Conservation (phyloP, 73 alveolate genomes). For the Paramecium pentaurelia region DNA sequence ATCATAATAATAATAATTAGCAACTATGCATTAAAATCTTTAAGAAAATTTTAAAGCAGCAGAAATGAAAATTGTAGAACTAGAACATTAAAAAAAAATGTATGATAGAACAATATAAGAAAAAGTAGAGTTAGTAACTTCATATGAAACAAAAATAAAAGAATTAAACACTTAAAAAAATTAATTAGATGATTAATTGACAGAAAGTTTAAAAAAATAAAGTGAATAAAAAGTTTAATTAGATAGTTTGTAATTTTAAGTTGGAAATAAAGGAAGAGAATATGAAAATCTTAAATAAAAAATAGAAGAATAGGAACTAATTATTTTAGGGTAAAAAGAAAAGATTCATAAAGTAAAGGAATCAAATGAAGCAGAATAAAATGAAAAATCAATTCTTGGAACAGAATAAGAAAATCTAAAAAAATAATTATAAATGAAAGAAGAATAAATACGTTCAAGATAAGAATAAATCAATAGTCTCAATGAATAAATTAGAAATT, state of each 20-base stretch:
- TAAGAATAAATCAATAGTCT: neutral
- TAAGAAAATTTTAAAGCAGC: neutral
- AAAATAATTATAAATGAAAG: neutral
- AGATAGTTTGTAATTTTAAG: neutral
- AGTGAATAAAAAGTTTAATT: neutral
- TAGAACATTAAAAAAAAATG: neutral
- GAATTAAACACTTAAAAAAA: neutral
- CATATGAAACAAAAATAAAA: neutral
- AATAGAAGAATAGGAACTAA: neutral
- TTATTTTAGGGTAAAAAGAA: neutral
- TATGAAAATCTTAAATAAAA: neutral
- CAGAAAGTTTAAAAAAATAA: neutral
- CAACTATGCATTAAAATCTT: neutral
- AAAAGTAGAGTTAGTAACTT: neutral
- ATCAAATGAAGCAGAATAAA: neutral
- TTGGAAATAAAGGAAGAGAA: neutral
- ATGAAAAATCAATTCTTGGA: neutral
- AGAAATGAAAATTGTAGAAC: neutral
- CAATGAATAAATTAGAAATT: neutral
- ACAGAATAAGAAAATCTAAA: neutral
- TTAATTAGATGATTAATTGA: neutral
- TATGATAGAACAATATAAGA: neutral
- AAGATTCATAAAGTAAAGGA: neutral
- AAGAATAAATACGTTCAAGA: neutral
- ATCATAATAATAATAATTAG: neutral